A percentile compares a stretch with the other conserved stretches of the same genome.
phyloP scores from a whole-genome alignment of 2,329 filamentous ascomycete genomes.

The Alternaria conjuncta region DNA sequence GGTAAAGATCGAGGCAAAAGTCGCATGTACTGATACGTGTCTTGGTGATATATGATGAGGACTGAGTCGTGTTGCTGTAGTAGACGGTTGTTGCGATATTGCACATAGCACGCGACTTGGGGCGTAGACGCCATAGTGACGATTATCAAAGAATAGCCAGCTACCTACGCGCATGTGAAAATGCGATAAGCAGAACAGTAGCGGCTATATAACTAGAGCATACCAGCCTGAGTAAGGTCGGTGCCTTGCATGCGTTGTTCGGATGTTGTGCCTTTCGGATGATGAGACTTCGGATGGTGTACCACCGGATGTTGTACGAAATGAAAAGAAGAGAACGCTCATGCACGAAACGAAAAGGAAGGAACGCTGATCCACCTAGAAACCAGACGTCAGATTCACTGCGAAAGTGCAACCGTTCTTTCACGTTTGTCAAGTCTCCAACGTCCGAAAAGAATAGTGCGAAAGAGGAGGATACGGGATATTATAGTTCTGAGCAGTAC shows the following conservation, averaged over 20 bases:
- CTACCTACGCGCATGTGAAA: background rate
- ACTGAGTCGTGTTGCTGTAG: background rate
- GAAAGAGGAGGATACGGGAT: background rate
- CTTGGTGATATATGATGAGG: background rate
- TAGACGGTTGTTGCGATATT: background rate
- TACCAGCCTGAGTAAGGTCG: background rate
- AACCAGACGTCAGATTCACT: background rate
- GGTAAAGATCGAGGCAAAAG: conserved; percentile 2
- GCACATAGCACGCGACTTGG: too few relatives aligned
- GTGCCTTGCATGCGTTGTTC: background rate
- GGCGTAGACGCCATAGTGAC: background rate
- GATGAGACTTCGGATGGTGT: background rate
- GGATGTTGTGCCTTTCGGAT: background rate
- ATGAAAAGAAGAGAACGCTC: background rate
- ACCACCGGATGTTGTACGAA: background rate
- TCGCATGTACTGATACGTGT: background rate
- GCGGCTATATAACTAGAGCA: background rate
- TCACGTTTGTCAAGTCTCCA: background rate
- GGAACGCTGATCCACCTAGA: background rate
- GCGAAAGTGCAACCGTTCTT: background rate
- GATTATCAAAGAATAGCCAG: background rate
- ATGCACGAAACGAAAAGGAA: background rate
- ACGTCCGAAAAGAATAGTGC: background rate
- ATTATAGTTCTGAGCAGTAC: background rate
- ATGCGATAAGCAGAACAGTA: background rate